Percentiles rank a stretch among this genome's conserved stretches.
Evolutionary conservation across 176 grass and related monocot species (phyloP).

Genomic region (Raddia guianensis): DNA sequence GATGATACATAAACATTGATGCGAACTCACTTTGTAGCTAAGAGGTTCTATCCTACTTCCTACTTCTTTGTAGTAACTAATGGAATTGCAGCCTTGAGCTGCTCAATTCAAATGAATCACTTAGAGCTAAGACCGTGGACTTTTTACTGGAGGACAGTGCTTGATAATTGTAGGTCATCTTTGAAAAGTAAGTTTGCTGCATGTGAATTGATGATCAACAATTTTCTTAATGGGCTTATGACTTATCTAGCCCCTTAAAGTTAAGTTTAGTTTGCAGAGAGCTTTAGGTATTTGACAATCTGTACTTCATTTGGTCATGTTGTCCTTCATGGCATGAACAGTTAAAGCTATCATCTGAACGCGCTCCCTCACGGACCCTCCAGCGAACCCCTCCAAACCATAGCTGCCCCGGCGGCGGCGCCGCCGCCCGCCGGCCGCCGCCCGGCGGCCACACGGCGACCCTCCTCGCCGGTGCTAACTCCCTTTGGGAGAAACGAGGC

Average conservation of each 20-base stretch:
- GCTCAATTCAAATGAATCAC: not conserved
- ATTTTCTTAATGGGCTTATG: not conserved
- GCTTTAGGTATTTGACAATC: not conserved
- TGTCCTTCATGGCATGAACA: too few relatives aligned
- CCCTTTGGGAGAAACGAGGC: too few relatives aligned
- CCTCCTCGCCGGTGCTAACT: too few relatives aligned
- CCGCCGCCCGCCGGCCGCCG: too few relatives aligned
- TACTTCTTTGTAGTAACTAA: not conserved
- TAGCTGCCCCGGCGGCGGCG: too few relatives aligned
- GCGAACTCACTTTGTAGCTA: not conserved
- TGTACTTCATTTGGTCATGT: not conserved
- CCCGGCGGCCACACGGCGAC: too few relatives aligned
- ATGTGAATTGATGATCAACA: conserved; percentile 10
- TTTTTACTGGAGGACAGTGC: not conserved
- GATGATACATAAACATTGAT: not conserved
- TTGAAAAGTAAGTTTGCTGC: not conserved
- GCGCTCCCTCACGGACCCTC: too few relatives aligned
- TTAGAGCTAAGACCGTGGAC: not conserved
- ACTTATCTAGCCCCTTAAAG: not conserved
- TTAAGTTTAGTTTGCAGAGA: not conserved
- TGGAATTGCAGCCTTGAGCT: not conserved
- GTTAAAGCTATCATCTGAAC: too few relatives aligned
- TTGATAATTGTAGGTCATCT: not conserved
- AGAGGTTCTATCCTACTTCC: not conserved
- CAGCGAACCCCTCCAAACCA: too few relatives aligned